phyloP scores from a whole-genome alignment of 345 rosid genomes.

The Kandelia obovata region DNA sequence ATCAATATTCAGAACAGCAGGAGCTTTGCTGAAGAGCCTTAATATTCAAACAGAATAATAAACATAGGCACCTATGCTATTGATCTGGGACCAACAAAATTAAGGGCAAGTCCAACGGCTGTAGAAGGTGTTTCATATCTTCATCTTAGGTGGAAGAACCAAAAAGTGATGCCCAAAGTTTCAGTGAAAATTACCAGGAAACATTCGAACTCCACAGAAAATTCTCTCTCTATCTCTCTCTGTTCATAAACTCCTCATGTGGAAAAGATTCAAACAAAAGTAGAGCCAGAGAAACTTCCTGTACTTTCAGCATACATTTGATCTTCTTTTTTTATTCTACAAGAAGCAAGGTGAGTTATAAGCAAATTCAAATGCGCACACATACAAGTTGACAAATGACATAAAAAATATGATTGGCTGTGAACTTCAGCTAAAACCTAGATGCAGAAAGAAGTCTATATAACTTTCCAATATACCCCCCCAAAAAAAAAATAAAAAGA shows the following conservation, averaged over 20 bases:
- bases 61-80: no score
- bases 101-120: no score
- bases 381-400: background rate
- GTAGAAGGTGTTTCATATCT: no score
- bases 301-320: background rate
- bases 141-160: no score
- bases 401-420: background rate
- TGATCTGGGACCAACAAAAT: no score
- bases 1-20: no score
- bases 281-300: background rate
- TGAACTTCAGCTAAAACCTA: background rate
- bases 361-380: background rate
- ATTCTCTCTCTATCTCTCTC: background rate
- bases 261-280: background rate
- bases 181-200: background rate
- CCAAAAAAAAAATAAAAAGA: no score
- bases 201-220: background rate
- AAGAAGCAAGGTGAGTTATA: slow-evolving; percentile 7
- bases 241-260: background rate
- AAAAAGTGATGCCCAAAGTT: background rate
- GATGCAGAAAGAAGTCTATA: background rate
- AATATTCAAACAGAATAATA: no score
- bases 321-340: slow-evolving; percentile 10
- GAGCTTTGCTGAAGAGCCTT: no score
- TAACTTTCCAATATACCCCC: no score